Evolutionary conservation across 2,329 filamentous ascomycete species (phyloP).

Genomic region (Cercospora berteroae): DNA sequence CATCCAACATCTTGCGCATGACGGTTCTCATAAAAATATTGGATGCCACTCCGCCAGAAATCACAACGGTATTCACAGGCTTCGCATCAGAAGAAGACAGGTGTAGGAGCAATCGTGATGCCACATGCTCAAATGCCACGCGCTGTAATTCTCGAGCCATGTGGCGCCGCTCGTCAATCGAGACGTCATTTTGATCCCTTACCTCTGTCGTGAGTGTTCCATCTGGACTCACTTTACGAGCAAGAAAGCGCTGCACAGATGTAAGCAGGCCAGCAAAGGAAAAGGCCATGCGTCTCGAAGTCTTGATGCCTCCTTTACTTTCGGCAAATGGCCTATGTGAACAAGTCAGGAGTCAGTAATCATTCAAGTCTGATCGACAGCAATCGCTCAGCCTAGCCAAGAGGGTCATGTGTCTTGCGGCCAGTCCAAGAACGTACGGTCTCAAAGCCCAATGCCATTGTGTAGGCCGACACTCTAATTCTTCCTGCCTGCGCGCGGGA

Average conservation of each 20-base stretch:
- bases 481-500: slow-evolving; percentile 59
- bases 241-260: slow-evolving; percentile 59
- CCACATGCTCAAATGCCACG: slow-evolving; percentile 82
- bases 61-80: slow-evolving; percentile 63
- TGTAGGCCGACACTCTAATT: slow-evolving; percentile 48
- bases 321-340: slow-evolving; percentile 56
- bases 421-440: slow-evolving; percentile 37
- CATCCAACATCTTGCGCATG: slow-evolving; percentile 55
- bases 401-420: neutral
- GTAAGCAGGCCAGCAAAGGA: slow-evolving; percentile 73
- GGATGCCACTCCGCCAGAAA: slow-evolving; percentile 87
- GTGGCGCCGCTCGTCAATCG: slow-evolving; percentile 60
- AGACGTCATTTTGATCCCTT: slow-evolving; percentile 44
- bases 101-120: slow-evolving; percentile 65
- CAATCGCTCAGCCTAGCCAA: neutral
- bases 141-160: slow-evolving; percentile 75
- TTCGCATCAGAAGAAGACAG: slow-evolving; percentile 20
- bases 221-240: slow-evolving; percentile 30
- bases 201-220: slow-evolving; percentile 34
- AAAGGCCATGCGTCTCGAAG: slow-evolving; percentile 56
- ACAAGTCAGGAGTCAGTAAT: neutral
- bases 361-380: neutral
- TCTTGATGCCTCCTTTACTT: slow-evolving; percentile 41
- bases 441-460: slow-evolving; percentile 66
- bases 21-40: slow-evolving; percentile 77